phyloP scores from a whole-genome alignment of 257 asterid species.

The Prunella vulgaris region DNA sequence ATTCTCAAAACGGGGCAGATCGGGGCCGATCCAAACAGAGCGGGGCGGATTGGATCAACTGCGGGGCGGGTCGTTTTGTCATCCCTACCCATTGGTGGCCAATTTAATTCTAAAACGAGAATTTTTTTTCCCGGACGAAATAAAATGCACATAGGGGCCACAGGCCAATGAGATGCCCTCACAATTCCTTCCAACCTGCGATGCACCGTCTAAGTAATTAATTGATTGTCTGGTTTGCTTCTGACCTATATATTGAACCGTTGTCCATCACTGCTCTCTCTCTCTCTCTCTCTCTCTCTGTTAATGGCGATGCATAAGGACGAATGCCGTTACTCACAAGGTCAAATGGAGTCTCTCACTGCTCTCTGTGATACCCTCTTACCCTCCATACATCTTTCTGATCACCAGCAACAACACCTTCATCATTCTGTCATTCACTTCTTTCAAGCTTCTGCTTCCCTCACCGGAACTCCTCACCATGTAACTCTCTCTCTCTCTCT shows the following conservation, averaged over 20 bases:
- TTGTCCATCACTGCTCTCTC: not conserved
- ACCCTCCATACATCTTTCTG: slow-evolving; percentile 38
- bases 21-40: too few relatives aligned
- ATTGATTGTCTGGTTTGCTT: not conserved
- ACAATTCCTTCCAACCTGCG: not conserved
- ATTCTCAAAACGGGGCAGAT: too few relatives aligned
- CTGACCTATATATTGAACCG: not conserved
- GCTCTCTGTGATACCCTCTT: slow-evolving; percentile 56
- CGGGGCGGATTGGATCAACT: too few relatives aligned
- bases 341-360: slow-evolving; percentile 53
- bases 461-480: slow-evolving; percentile 46
- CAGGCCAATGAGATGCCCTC: not conserved
- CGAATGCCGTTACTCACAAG: slow-evolving; percentile 18
- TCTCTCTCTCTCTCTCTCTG: not conserved
- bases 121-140: too few relatives aligned
- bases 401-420: not conserved
- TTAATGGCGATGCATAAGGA: not conserved
- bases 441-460: slow-evolving; percentile 59
- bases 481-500: slow-evolving; percentile 27
- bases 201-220: not conserved
- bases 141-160: not conserved
- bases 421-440: slow-evolving; percentile 12
- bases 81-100: too few relatives aligned
- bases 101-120: too few relatives aligned
- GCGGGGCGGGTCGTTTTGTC: too few relatives aligned